Evolutionary conservation across 108 stramenopile genomes (phyloP), one percentile per base, ranked within the genome.

Genomic region (Skeletonema costatum): DNA sequence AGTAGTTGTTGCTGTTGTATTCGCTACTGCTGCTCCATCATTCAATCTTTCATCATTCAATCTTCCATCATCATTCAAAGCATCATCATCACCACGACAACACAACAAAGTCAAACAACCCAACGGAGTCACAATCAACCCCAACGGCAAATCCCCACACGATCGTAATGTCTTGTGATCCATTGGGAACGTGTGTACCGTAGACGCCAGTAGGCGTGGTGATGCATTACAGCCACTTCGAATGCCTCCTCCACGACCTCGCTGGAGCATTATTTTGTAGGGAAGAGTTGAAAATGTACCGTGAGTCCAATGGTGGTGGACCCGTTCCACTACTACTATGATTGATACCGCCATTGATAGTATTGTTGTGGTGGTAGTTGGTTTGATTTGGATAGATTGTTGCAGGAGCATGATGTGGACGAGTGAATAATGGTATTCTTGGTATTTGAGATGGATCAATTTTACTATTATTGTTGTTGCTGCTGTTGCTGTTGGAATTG

Each of bases 391-490:
- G 82, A 51, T 83, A 83, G 39, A 83, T 73, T 8, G 75, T 64
- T n/a, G 82, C 64, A 19, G 82, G 82, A 17, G 82, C 82, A 46
- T 83, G 82, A 64, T 85, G 84, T 16, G 86, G 86, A 13, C 86
- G 80, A 8, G 86, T 87, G 62, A 87, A 87, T 6, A 85, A 70
- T 4, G 87, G 85, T 67, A 83, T 71, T 17, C 87, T 82, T 17
- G 87, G 87, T 50, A 88, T 81, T 84, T 88, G 85, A 16, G 77
- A 60, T 14, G 87, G 85, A 33, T 88, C 87, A 30, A 88, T 88
- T 63, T 78, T 83, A 12, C 71, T 65, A 59, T 69, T 81, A 64
- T 53, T 60, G 29, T 7, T 19, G 60, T 14, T 17, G 31, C 11
- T 3, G 14, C 60, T 58, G 21, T 30, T 1, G 56, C 16, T 32